A percentile compares a stretch with the other conserved stretches of the same genome.
These are phyloP conservation scores for Solanum chaucha DNA, from an alignment of 257 asterid genomes.

Conservation along the genomic window DNA sequence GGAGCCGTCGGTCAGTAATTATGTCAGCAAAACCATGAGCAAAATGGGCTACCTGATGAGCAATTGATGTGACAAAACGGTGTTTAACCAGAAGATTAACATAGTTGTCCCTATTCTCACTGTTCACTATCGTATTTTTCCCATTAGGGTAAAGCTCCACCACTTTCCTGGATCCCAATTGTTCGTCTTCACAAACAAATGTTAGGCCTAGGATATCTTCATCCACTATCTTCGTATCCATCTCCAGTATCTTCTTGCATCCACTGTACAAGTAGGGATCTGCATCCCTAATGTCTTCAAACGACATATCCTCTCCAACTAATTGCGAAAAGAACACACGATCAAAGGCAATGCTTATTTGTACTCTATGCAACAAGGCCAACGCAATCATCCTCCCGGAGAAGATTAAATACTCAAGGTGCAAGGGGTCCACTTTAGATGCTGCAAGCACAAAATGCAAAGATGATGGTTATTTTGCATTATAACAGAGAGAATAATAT, in stretches of 20 bases:
- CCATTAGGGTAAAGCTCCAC: not conserved
- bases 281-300: not conserved
- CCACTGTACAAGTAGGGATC: not conserved
- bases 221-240: not conserved
- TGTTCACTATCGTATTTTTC: not conserved
- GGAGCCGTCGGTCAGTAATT: conserved; percentile 18
- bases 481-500: not conserved
- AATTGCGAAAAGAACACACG: not conserved
- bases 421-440: conserved; percentile 79
- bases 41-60: conserved; percentile 53
- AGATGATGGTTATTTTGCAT: not conserved
- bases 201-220: not conserved
- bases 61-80: conserved; percentile 50
- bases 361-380: not conserved
- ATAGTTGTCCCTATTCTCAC: not conserved
- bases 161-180: not conserved
- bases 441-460: conserved; percentile 37
- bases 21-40: conserved; percentile 56
- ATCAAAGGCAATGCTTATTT: not conserved
- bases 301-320: not conserved
- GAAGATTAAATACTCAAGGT: conserved; percentile 57
- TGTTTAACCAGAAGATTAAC: conserved; percentile 5
- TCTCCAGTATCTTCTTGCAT: not conserved
- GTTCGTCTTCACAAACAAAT: not conserved
- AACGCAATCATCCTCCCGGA: not conserved